phyloP scores from a whole-genome alignment of 2,329 filamentous ascomycete genomes.

The Fusarium sp. region DNA sequence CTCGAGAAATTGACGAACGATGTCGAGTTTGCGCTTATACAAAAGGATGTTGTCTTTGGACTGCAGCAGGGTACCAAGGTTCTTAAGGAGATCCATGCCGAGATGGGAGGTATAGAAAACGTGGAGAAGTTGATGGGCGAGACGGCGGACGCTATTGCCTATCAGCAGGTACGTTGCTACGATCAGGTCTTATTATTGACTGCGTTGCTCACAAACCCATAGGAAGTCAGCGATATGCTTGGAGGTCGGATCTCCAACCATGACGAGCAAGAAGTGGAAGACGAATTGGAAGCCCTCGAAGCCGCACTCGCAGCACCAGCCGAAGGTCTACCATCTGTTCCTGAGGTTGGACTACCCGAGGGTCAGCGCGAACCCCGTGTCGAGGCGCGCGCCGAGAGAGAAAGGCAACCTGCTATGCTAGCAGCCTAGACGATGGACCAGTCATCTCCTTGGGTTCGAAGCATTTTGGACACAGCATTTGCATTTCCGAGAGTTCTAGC shows the following conservation, averaged over 20 bases:
- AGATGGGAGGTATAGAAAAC: slow-evolving; percentile 95
- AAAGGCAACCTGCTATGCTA: slow-evolving; percentile 57
- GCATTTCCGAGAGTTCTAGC: slow-evolving; percentile 28
- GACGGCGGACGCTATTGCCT: slow-evolving; percentile 88
- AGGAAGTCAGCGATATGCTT: slow-evolving; percentile 95
- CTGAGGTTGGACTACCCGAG: slow-evolving; percentile 53
- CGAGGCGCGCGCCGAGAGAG: slow-evolving; percentile 41
- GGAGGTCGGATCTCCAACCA: slow-evolving; percentile 89
- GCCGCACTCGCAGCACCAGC: slow-evolving; percentile 51
- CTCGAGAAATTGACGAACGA: slow-evolving; percentile 88
- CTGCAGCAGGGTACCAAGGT: slow-evolving; percentile 92
- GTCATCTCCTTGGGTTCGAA: slow-evolving; percentile 6
- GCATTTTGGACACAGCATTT: slow-evolving; percentile 28
- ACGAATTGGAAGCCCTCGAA: slow-evolving; percentile 88
- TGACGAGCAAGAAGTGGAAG: slow-evolving; percentile 97
- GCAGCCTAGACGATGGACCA: slow-evolving; percentile 44
- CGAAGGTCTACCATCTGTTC: slow-evolving; percentile 51
- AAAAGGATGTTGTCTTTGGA: slow-evolving; percentile 95
- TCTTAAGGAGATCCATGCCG: slow-evolving; percentile 88
- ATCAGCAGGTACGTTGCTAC: slow-evolving; percentile 77
- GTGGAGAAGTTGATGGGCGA: slow-evolving; percentile 97
- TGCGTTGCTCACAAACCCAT: slow-evolving; percentile 25
- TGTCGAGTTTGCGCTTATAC: slow-evolving; percentile 96
- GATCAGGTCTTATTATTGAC: background rate
- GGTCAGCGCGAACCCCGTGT: slow-evolving; percentile 37